phyloP scores from a whole-genome alignment of 2,329 filamentous ascomycete species.

The Pyrenophora seminiperda region DNA sequence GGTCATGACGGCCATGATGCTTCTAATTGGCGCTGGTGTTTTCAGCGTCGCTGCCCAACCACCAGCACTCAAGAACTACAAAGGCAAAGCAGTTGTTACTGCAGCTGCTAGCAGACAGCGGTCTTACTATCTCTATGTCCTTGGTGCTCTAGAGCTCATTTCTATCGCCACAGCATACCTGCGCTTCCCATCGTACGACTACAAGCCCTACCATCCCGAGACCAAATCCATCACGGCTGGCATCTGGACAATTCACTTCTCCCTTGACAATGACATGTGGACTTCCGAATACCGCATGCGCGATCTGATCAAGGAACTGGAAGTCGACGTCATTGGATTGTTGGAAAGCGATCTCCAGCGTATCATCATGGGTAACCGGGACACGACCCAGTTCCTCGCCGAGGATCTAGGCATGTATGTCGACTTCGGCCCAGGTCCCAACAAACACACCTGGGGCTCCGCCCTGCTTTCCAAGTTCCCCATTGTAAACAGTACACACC shows the following conservation, averaged over 20 bases:
- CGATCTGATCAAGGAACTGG: constrained; percentile 87
- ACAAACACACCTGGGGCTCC: constrained; percentile 98
- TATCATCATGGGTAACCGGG: constrained; percentile 99
- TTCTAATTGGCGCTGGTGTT: constrained; percentile 81
- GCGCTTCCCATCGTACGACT: constrained; percentile 91
- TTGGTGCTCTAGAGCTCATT: constrained; percentile 78
- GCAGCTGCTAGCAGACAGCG: constrained; percentile 60
- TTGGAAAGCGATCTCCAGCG: constrained; percentile 92
- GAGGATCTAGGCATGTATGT: constrained; percentile 99
- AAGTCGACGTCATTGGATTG: constrained; percentile 95
- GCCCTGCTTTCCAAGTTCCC: constrained; percentile 96
- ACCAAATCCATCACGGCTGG: constrained; percentile 89
- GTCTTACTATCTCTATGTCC: constrained; percentile 72
- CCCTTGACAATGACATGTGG: constrained; percentile 98
- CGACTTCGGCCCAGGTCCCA: constrained; percentile 93
- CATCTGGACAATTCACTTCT: constrained; percentile 99
- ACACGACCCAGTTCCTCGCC: constrained; percentile 91
- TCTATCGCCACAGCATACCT: constrained; percentile 82
- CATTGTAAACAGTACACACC: constrained; percentile 95
- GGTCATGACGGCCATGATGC: constrained; percentile 88
- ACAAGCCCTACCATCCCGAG: constrained; percentile 85
- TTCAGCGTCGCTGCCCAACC: constrained; percentile 68
- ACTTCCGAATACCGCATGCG: constrained; percentile 93
- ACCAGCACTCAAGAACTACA: constrained; percentile 47
- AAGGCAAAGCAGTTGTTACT: constrained; percentile 54